Evolutionary conservation across 805 yeast species (phyloP), one percentile per base, ranked within the genome.

Genomic region (Kockiozyma suomiensis): DNA sequence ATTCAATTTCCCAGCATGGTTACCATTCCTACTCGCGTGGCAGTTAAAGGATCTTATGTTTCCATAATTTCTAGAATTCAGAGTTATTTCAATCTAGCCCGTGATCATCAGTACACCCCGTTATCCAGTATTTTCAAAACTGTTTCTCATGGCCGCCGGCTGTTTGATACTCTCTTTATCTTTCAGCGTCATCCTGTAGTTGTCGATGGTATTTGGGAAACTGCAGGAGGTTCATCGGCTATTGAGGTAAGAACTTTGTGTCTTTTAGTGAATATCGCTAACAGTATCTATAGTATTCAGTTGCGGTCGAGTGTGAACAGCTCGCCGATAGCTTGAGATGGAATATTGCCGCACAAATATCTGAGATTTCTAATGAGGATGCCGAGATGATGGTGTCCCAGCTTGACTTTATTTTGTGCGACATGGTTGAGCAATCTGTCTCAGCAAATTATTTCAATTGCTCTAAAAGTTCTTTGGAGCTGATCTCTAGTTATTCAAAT

Each of bases 81-180:
- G 13, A 12, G 8, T 3, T 13, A 19, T 15, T 25, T 46, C 17
- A 52, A 42, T 26, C 19, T 19, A 5, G 40, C 56, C 3, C 51
- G 50, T 3, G 55, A 37, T 15, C 64, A 59, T 33, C 59, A 53
- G 51, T 50, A 47, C 26, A n/a, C 40, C 13, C 47, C 62, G 21
- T 42, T 62, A 10, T 30, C 47, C 3, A 21, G 15, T 7, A 56
- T 50, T 42, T 55, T 40, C 38, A 38, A 51, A 15, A 45, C 38
- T 3, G 55, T 26, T 2, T 40, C 47, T 8, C 42, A 35, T 7
- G 68, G 63, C 12, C 30, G 48, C 23, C 38, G 54, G n/a, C n/a
- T 56, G 33, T 58, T 67, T 40, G 67, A 67, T 42, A 67, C 70
- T 33, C 49, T 67, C 12, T 67, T 67, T 38, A 32, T 67, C 8